These are phyloP conservation scores for Actinomortierella ambigua DNA, from an alignment of 371 early-diverging fungal genomes.

Conservation along the genomic window DNA sequence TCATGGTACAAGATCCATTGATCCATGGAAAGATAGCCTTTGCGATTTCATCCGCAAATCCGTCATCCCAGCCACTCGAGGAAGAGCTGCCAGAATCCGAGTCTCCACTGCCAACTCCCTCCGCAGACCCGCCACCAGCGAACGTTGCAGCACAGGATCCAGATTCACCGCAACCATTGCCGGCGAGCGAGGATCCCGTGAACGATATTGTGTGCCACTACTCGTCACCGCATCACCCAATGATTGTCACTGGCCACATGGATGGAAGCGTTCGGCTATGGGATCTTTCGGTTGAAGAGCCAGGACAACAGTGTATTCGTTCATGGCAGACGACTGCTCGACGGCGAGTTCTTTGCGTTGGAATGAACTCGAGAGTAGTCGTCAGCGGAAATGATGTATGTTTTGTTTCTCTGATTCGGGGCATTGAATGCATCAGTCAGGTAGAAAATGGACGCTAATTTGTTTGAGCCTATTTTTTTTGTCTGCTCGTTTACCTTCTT, in stretches of 20 bases:
- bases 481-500: conserved; percentile 5
- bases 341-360: conserved; percentile 60
- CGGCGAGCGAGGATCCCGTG: conserved; percentile 6
- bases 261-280: conserved; percentile 61
- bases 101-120: not conserved
- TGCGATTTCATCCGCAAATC: conserved; percentile 11
- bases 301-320: conserved; percentile 34
- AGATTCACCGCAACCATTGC: not conserved
- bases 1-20: conserved; percentile 29
- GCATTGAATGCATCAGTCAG: too few species aligned
- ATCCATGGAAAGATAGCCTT: conserved; percentile 16
- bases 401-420: too few species aligned
- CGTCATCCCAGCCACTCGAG: not conserved
- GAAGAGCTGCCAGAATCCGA: not conserved
- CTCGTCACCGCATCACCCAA: conserved; percentile 47
- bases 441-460: too few species aligned
- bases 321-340: conserved; percentile 57
- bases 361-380: conserved; percentile 57
- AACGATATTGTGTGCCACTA: conserved; percentile 58
- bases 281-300: conserved; percentile 45
- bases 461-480: too few species aligned
- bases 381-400: conserved; percentile 55
- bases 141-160: not conserved
- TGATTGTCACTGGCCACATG: conserved; percentile 59
- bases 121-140: not conserved